phyloP scores from a whole-genome alignment of 2,329 filamentous ascomycete species.

The Fusarium cyanostomum region DNA sequence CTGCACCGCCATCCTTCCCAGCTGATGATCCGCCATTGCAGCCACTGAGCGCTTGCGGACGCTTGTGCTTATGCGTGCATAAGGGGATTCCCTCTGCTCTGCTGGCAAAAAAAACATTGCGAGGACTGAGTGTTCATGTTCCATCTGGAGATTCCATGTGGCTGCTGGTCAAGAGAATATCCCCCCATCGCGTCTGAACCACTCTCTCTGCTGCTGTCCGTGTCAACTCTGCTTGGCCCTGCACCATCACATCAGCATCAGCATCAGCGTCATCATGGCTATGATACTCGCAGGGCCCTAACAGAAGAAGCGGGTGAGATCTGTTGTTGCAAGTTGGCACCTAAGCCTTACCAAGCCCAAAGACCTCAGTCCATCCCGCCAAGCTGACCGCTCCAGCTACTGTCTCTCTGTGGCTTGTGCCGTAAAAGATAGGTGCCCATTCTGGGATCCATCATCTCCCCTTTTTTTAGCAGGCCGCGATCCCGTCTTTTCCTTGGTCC shows the following conservation, averaged over 20 bases:
- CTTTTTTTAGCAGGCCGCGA: conserved; percentile 26
- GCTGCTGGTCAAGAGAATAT: too few species aligned
- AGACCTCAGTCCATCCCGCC: neutral
- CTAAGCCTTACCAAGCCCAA: neutral
- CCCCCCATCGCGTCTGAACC: too few species aligned
- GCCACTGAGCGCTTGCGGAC: conserved; percentile 12
- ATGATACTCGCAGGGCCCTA: too few species aligned
- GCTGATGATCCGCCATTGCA: conserved; percentile 4
- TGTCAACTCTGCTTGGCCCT: conserved; percentile 1
- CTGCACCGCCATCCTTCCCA: conserved; percentile 3
- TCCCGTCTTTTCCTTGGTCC: neutral
- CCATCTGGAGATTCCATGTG: too few species aligned
- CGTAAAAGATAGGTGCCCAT: neutral
- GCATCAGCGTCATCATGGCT: conserved; percentile 9
- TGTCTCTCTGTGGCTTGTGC: neutral
- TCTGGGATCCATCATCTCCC: conserved; percentile 12
- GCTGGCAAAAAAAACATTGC: too few species aligned
- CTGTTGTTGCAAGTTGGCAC: neutral
- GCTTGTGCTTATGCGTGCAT: conserved; percentile 20
- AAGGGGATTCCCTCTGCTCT: neutral
- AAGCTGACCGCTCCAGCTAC: neutral
- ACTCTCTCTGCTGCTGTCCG: too few species aligned
- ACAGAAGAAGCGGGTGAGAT: neutral
- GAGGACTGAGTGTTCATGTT: too few species aligned
- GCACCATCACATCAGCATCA: conserved; percentile 19